These are phyloP conservation scores for Macroventuria anomochaeta DNA, from an alignment of 2,329 filamentous ascomycete species.

Conservation along the genomic window DNA sequence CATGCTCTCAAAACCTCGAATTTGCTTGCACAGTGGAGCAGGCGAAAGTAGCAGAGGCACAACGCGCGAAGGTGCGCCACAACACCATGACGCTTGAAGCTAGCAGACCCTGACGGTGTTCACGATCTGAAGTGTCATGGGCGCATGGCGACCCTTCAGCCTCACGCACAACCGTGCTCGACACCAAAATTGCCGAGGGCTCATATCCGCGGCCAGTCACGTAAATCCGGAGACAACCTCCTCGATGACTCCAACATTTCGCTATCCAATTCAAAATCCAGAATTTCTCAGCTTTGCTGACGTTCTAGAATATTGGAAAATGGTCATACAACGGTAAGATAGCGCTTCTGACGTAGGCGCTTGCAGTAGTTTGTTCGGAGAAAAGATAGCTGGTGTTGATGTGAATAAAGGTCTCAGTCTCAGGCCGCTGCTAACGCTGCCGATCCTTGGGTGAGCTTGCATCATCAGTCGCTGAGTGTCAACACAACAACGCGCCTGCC, in stretches of 20 bases:
- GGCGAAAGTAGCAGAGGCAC: background rate
- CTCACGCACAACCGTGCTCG: slow-evolving; percentile 3
- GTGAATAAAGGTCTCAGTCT: slow-evolving; percentile 7
- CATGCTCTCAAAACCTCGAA: background rate
- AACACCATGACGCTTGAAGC: background rate
- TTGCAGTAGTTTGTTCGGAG: slow-evolving; percentile 17
- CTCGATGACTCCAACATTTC: slow-evolving; percentile 7
- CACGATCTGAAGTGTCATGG: slow-evolving; percentile 7
- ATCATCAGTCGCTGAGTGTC: slow-evolving; percentile 10
- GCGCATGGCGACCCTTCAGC: background rate
- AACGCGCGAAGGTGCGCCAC: background rate
- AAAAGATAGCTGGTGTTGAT: slow-evolving; percentile 4
- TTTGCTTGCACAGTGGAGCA: background rate
- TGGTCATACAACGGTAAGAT: slow-evolving; percentile 10
- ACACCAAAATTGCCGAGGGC: background rate
- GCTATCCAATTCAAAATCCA: background rate
- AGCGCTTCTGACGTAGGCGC: slow-evolving; percentile 14
- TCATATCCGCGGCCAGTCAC: slow-evolving; percentile 12
- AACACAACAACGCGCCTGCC: slow-evolving; percentile 3
- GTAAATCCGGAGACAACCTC: slow-evolving; percentile 17
- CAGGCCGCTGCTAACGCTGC: slow-evolving; percentile 7
- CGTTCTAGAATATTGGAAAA: slow-evolving; percentile 5
- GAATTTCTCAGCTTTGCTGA: background rate
- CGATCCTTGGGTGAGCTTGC: slow-evolving; percentile 11
- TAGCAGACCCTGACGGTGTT: slow-evolving; percentile 14